Base-by-base conservation (phyloP, 805 yeast genomes). In the Barnettozyma botsteinii region DNA sequence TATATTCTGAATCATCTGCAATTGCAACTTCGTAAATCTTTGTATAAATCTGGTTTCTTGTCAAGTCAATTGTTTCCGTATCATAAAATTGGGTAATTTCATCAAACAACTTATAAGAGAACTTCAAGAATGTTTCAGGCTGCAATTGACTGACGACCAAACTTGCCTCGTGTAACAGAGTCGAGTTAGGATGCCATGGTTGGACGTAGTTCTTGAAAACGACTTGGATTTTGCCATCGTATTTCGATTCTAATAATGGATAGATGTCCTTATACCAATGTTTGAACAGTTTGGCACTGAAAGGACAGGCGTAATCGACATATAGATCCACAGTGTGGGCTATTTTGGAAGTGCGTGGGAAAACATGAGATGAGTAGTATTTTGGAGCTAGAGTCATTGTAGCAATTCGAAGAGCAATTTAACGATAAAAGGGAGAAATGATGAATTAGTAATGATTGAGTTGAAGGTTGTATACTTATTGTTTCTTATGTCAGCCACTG, bases 151-250 rank as follows among this genome's bases (percentile, higher is more conserved):
- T 84, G 23, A 81, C 79, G 0, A 81, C 88, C 20, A 87, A 59
- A 0, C 83, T 70, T 31, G 83, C 82, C 55, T 87, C 95, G 56
- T 82, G 81, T 29, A 78, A 65, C 27, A 76, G 61, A 5, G 75
- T 72, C 1, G 91, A 80, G 41, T 78, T 75, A 32, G 89, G 81
- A 58, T 87, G 96, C 95, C 95, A 87, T 49, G 94, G 93, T 65
- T 87, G 96, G n/a, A 83, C 69, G 30, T 81, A 87, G 53, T 85
- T 81, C 46, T 79, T 72, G 59, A 81, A 76, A 10, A 78, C 73
- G 45, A 85, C 70, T 48, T 76, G 75, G 50, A 81, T 74, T 44
- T 72, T 58, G 42, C 68, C 69, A 2, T 79, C 73, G 37, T 66
- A 62, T 39, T 67, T 61, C 23, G 59, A 46, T 35, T 70, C 66